Evolutionary conservation across 1,284 basidiomycete genomes (phyloP), one percentile per base, ranked within the genome.

Genomic region (Apiotrichum akiyoshidainum): DNA sequence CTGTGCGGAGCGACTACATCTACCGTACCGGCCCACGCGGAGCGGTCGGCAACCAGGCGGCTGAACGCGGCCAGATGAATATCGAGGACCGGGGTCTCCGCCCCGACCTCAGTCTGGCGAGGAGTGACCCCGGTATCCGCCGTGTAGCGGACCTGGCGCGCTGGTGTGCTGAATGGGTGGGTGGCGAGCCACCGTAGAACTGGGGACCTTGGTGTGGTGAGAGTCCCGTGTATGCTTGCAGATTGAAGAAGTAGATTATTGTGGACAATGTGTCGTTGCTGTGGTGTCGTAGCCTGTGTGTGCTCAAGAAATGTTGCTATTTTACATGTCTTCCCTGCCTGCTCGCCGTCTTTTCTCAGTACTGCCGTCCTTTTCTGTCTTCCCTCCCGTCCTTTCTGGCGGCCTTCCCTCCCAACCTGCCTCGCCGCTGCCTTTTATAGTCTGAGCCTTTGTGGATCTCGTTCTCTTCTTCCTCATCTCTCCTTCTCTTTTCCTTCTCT

Each of bases 151-250:
- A 70, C 48, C 52, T 69, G 34, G 72, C 65, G 3, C 57, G 54
- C 42, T 76, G 74, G 74, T 75, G 73, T 52, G 73, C 71, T 2
- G 59, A 64, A 13, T 73, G 66, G 66, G 61, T 73, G 2, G 72
- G 68, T 9, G 74, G 72, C 0, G 71, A 71, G 35, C 58, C 45
- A 1, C 66, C 68, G 6, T 11, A 34, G n/a, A 22, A 26, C n/a
- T n/a, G n/a, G n/a, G n/a, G n/a, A n/a, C n/a, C n/a, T n/a, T n/a
- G n/a, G n/a, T n/a, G n/a, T n/a, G n/a, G n/a, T n/a, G n/a, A 48
- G n/a, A 48, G 26, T 31, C 26, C n/a, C n/a, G 7, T 31, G 26
- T 31, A 7, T 31, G 26, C 26, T 12, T 12, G 5, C 26, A 54
- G 22, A 21, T 5, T 31, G 8, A 17, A 41, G 17, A 41, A 39